Evolutionary conservation across 805 yeast genomes (phyloP).

Genomic region (Pachysolen tannophilus): DNA sequence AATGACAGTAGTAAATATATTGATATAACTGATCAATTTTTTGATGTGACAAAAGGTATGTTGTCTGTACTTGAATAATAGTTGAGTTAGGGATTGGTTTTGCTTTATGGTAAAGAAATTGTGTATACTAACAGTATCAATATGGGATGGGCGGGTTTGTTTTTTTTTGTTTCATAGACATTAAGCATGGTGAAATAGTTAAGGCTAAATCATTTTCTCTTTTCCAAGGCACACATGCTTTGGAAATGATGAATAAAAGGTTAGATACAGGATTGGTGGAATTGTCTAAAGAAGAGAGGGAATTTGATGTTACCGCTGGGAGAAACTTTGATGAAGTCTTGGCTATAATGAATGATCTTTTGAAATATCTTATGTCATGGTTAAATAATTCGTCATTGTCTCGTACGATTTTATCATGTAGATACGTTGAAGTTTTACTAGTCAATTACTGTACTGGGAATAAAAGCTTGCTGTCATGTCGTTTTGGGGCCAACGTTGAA

Average conservation of each 20-base stretch:
- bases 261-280: conserved; percentile 73
- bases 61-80: neutral
- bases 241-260: conserved; percentile 64
- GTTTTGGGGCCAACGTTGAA: conserved; percentile 2
- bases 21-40: conserved; percentile 53
- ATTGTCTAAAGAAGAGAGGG: conserved; percentile 33
- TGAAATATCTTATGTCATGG: conserved; percentile 63
- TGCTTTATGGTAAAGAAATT: neutral
- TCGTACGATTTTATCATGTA: conserved; percentile 70
- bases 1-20: no score
- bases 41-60: conserved; percentile 24
- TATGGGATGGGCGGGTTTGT: no score
- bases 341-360: conserved; percentile 44
- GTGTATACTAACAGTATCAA: conserved; percentile 8
- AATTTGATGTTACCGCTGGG: conserved; percentile 35
- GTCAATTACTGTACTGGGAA: conserved; percentile 8
- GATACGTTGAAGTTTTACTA: conserved; percentile 59
- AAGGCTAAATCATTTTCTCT: conserved; percentile 55
- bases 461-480: conserved; percentile 3
- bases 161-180: conserved; percentile 15
- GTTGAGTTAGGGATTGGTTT: no score
- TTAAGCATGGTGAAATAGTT: conserved; percentile 48
- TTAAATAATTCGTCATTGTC: conserved; percentile 63
- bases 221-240: conserved; percentile 80
- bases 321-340: conserved; percentile 33